Conservation (phyloP, 371 early-diverging fungal genomes). For the Agmasoma carcini region DNA sequence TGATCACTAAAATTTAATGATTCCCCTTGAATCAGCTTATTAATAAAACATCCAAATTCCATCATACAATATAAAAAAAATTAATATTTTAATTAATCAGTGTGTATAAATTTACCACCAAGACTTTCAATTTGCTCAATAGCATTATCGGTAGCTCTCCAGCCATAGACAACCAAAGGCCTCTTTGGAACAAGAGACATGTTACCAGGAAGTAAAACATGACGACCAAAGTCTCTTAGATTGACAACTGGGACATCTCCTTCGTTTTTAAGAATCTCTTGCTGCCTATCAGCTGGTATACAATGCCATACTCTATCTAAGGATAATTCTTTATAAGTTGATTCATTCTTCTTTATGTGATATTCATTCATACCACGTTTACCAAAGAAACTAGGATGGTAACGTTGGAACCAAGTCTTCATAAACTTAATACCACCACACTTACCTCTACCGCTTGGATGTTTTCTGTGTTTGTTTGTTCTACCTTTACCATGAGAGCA, state of each 20-base stretch:
- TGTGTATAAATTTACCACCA: constrained; percentile 68
- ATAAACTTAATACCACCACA: constrained; percentile 99
- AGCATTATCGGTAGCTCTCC: constrained; percentile 75
- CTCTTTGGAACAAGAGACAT: constrained; percentile 62
- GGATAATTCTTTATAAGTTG: constrained; percentile 72
- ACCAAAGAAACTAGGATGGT: constrained; percentile 99
- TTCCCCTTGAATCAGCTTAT: no score
- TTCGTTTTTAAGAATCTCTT: constrained; percentile 65
- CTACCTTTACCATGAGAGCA: constrained; percentile 55
- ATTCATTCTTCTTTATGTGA: constrained; percentile 79
- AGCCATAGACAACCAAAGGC: constrained; percentile 91
- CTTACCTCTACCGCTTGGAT: constrained; percentile 96
- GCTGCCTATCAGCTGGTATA: constrained; percentile 72
- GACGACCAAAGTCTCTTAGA: constrained; percentile 61
- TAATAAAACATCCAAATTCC: no score
- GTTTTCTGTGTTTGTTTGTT: constrained; percentile 95
- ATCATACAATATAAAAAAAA: constrained; percentile 3
- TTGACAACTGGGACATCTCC: constrained; percentile 59
- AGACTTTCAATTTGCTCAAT: constrained; percentile 91
- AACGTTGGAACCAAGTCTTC: constrained; percentile 97
- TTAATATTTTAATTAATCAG: constrained; percentile 37
- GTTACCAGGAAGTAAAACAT: constrained; percentile 85
- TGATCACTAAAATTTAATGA: no score
- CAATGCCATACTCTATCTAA: constrained; percentile 79
- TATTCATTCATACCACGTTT: constrained; percentile 98